phyloP scores from a whole-genome alignment of 345 rosid species.

The Triadica sebifera region DNA sequence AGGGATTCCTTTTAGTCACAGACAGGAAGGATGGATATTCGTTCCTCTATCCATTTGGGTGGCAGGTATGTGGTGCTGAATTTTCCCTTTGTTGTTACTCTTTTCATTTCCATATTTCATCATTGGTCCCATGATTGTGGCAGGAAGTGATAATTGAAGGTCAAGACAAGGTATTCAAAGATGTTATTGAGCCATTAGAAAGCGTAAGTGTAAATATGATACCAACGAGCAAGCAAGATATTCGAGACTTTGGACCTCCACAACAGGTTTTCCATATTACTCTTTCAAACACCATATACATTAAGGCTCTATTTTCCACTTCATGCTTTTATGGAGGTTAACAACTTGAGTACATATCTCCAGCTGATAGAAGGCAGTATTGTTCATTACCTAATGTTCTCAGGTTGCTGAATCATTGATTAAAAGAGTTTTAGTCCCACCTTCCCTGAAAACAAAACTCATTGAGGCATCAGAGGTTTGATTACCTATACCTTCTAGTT shows the following conservation, averaged over 20 bases:
- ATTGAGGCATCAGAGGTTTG: constrained; percentile 69
- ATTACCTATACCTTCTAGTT: constrained; percentile 7
- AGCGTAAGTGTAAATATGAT: constrained; percentile 67
- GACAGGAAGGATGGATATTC: constrained; percentile 82
- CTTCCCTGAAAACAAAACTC: constrained; percentile 76
- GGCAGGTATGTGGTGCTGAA: constrained; percentile 57
- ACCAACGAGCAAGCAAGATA: constrained; percentile 66
- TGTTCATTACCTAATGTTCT: constrained; percentile 19
- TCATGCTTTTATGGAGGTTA: background rate
- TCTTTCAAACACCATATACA: background rate
- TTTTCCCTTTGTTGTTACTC: background rate
- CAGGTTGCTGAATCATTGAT: constrained; percentile 87
- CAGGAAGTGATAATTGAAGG: constrained; percentile 86
- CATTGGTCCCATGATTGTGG: background rate
- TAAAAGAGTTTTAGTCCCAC: constrained; percentile 75
- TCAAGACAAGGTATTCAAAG: constrained; percentile 92
- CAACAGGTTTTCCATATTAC: constrained; percentile 53
- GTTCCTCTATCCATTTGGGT: constrained; percentile 83
- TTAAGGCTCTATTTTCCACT: background rate
- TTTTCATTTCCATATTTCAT: background rate
- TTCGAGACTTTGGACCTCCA: constrained; percentile 82
- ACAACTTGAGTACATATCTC: background rate
- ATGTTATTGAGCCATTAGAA: constrained; percentile 92
- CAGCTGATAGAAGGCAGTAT: background rate
- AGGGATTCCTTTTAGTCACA: constrained; percentile 60